phyloP scores from a whole-genome alignment of 2,329 filamentous ascomycete genomes.

The Graphium sp. region DNA sequence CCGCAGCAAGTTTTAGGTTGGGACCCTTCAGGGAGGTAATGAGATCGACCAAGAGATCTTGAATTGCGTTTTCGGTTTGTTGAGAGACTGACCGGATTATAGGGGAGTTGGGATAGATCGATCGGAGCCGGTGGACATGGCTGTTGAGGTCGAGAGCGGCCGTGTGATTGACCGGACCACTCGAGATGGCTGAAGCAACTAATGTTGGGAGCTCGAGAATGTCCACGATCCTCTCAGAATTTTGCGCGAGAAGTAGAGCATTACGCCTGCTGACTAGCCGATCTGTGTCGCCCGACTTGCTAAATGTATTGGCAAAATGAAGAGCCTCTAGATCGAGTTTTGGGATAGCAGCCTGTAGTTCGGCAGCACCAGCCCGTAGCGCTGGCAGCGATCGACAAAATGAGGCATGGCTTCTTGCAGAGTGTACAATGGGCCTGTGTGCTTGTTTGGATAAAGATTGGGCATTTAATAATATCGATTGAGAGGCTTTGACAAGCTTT shows the following conservation, averaged over 20 bases:
- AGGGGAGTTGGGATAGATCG: constrained; percentile 63
- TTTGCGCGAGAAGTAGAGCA: constrained; percentile 66
- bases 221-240: constrained; percentile 78
- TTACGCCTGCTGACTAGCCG: constrained; percentile 60
- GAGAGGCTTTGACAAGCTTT: constrained; percentile 62
- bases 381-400: constrained; percentile 56
- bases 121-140: constrained; percentile 77
- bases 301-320: constrained; percentile 68
- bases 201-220: constrained; percentile 80
- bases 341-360: constrained; percentile 58
- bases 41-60: constrained; percentile 72
- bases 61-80: constrained; percentile 78
- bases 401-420: constrained; percentile 60
- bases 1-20: constrained; percentile 71
- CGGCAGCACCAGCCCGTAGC: constrained; percentile 46
- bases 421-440: constrained; percentile 68
- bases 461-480: constrained; percentile 66
- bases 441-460: constrained; percentile 83
- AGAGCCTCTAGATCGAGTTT: constrained; percentile 64
- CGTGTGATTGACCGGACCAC: constrained; percentile 58
- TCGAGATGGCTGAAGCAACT: constrained; percentile 60
- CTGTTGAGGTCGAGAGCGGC: constrained; percentile 80
- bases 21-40: constrained; percentile 62
- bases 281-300: constrained; percentile 51
- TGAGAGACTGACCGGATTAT: constrained; percentile 55